Base-by-base conservation (phyloP, 768 basidiomycete genomes). In the Amyloporia xantha region DNA sequence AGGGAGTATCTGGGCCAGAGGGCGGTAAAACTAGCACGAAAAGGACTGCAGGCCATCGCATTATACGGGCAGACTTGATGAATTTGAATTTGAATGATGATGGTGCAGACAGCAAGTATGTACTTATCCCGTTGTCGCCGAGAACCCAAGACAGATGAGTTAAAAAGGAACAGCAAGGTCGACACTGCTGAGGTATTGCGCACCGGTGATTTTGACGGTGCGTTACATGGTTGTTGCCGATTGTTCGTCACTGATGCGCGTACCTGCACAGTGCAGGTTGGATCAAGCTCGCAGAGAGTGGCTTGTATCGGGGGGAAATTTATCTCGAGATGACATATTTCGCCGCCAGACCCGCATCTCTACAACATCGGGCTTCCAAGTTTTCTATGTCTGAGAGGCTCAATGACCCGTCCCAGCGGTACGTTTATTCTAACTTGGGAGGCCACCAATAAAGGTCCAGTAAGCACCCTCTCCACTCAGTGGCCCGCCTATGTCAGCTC, bases 251-350 rank as follows among this genome's bases (percentile, higher is more conserved):
- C n/a, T n/a, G n/a, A n/a, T n/a, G n/a, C n/a, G n/a, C n/a, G n/a
- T n/a, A n/a, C n/a, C n/a, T 33, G 27, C 51, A 67, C 27, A 58
- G 66, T 41, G 13, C 59, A 88, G 86, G 86, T 57, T 89, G 86
- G 86, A 73, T 87, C 13, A 64, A 68, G 38, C 71, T 90, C 38
- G 67, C 73, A 48, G 76, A 78, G 41, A 82, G 80, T 2, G 55
- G 55, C 5, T 76, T 79, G 6, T 72, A 80, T 45, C 81, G 88
- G 20, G 94, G 94, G 5, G 90, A 96, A 46, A 55, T 95, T 9
- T 96, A 89, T 62, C 74, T 96, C 13, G 94, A 97, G 65, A 86
- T 96, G 81, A 97, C 94, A 1, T 97, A 82, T 70, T 97, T 81
- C 66, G 78, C 91, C 2, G 81, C 84, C 47, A 76, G 73, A 3